phyloP scores from a whole-genome alignment of 2,329 filamentous ascomycete species.

The Talaromyces islandicus region DNA sequence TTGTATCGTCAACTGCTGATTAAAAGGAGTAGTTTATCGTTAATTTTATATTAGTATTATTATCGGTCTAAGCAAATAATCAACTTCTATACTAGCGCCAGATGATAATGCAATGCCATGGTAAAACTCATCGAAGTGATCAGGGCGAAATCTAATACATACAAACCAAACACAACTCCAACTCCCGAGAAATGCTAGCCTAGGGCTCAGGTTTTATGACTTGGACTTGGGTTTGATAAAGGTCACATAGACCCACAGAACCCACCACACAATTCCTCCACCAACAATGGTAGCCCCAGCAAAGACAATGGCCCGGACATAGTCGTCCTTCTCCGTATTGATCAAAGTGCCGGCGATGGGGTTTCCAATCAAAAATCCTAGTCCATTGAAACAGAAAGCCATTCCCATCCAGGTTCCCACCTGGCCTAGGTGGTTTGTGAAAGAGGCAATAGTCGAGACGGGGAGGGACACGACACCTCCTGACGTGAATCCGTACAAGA shows the following conservation, averaged over 20 bases:
- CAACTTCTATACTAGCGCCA: background rate
- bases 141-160: background rate
- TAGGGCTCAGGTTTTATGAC: background rate
- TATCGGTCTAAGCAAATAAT: background rate
- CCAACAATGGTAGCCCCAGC: background rate
- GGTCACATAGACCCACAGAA: background rate
- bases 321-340: background rate
- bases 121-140: background rate
- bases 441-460: conserved; percentile 28
- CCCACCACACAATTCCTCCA: background rate
- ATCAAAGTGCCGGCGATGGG: conserved; percentile 9
- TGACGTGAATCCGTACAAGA: conserved; percentile 43
- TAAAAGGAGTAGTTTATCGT: no score
- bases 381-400: conserved; percentile 25
- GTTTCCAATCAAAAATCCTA: conserved; percentile 18
- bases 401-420: conserved; percentile 41
- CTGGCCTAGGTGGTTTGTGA: conserved; percentile 24
- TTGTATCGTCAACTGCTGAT: no score
- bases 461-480: conserved; percentile 27
- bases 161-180: background rate
- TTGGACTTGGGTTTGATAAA: background rate
- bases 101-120: background rate
- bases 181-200: background rate
- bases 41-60: background rate
- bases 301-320: background rate